Percentiles rank a stretch among this genome's conserved stretches.
Evolutionary conservation across 106 monocot genomes (phyloP).

Genomic region (Cymbidium sinense): DNA sequence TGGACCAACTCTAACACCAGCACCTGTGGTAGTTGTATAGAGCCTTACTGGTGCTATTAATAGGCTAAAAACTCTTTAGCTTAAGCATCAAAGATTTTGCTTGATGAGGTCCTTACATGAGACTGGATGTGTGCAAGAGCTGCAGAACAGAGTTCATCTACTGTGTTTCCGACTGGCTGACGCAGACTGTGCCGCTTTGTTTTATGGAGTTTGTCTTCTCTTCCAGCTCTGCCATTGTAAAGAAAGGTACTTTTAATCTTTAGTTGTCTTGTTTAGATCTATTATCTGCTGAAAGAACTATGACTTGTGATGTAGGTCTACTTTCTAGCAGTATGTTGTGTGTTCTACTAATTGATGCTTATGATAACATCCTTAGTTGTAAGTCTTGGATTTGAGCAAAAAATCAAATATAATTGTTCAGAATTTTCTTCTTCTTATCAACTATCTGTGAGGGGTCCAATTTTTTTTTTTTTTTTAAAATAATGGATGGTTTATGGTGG

Average conservation of each 20-base stretch:
- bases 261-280: not conserved
- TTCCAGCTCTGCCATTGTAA: not conserved
- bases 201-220: not conserved
- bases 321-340: not conserved
- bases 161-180: not conserved
- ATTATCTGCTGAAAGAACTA: slow-evolving; percentile 1
- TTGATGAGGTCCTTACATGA: not conserved
- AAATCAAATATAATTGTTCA: not conserved
- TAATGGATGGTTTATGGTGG: not conserved
- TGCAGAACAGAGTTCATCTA: not conserved
- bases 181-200: not conserved
- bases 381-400: not conserved
- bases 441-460: not conserved
- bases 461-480: not conserved
- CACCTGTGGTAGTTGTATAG: slow-evolving; percentile 9
- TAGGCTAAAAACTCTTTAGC: not conserved
- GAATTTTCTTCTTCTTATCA: not conserved
- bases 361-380: not conserved
- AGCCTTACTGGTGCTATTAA: not conserved
- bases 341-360: not conserved
- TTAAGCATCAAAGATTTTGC: not conserved
- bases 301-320: not conserved
- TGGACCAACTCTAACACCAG: not conserved
- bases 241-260: not conserved
- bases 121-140: not conserved